Percentiles rank a stretch among this genome's conserved stretches.
These are phyloP conservation scores for Aspergillus affinis DNA, from an alignment of 495 filamentous ascomycete genomes.

Conservation along the genomic window DNA sequence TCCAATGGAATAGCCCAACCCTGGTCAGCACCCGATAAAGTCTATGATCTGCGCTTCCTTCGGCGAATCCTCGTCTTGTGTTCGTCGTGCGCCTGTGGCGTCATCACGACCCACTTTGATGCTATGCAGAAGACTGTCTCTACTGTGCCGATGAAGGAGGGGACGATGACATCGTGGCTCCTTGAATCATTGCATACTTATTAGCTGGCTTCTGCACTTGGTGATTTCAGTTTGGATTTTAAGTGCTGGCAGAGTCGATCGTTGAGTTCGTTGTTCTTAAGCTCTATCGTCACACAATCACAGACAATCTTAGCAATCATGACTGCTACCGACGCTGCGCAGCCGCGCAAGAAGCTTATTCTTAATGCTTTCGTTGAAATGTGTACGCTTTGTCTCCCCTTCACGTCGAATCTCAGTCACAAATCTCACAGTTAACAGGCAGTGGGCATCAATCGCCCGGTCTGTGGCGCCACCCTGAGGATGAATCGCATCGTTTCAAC, in stretches of 20 bases:
- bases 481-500: conserved; percentile 54
- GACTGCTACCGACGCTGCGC: conserved; percentile 4
- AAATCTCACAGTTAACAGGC: conserved; percentile 25
- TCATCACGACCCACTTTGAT: conserved; percentile 45
- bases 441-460: conserved; percentile 56
- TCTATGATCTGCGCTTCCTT: neutral
- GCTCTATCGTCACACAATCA: neutral
- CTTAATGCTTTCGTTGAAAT: conserved; percentile 63
- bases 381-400: conserved; percentile 29
- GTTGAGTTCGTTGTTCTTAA: neutral
- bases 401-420: neutral
- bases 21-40: neutral
- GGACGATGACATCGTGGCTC: conserved; percentile 9
- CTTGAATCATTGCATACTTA: neutral
- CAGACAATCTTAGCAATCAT: neutral
- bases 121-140: conserved; percentile 23
- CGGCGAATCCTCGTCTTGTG: neutral
- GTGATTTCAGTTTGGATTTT: accelerated
- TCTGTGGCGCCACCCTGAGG: conserved; percentile 53
- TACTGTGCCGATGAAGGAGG: neutral
- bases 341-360: conserved; percentile 49
- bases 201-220: neutral
- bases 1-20: neutral
- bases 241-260: neutral
- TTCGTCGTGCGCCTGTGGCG: conserved; percentile 27